phyloP scores from a whole-genome alignment of 2,329 filamentous ascomycete species.

The Alternaria viburni region DNA sequence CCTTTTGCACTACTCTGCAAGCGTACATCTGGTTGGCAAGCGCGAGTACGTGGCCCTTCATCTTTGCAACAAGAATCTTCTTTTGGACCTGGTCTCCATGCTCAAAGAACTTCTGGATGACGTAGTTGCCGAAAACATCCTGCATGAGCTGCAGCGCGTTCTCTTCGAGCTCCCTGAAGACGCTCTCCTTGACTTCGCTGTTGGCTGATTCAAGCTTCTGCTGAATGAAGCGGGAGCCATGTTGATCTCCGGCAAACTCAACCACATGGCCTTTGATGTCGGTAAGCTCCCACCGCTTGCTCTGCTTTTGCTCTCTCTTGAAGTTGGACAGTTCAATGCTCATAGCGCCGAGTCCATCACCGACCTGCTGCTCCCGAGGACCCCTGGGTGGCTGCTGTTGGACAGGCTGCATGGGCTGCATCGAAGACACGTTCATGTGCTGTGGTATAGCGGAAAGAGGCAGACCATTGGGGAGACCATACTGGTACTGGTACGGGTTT shows the following conservation, averaged over 20 bases:
- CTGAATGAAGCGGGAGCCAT: constrained; percentile 95
- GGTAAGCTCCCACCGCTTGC: constrained; percentile 79
- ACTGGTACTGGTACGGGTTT: constrained; percentile 45
- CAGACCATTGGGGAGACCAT: constrained; percentile 45
- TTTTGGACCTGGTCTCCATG: constrained; percentile 95
- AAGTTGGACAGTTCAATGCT: constrained; percentile 83
- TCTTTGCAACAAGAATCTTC: constrained; percentile 80
- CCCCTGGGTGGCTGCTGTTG: constrained; percentile 51
- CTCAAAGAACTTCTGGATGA: constrained; percentile 97
- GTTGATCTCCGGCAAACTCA: constrained; percentile 94
- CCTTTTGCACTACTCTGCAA: constrained; percentile 95
- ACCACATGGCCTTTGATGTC: constrained; percentile 88
- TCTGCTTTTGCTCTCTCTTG: constrained; percentile 73
- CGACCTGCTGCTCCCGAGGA: constrained; percentile 60
- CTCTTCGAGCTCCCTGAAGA: constrained; percentile 85
- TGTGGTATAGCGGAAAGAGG: constrained; percentile 43
- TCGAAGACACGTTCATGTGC: constrained; percentile 43
- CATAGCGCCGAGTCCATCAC: constrained; percentile 63
- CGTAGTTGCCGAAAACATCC: constrained; percentile 97
- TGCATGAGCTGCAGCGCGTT: constrained; percentile 91
- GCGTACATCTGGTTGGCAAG: constrained; percentile 90
- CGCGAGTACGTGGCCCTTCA: constrained; percentile 82
- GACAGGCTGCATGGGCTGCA: constrained; percentile 45
- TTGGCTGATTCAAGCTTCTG: constrained; percentile 90
- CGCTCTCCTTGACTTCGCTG: constrained; percentile 90